Evolutionary conservation across 768 basidiomycete genomes (phyloP), one percentile per base, ranked within the genome.

Genomic region (Fomitopsis serialis): DNA sequence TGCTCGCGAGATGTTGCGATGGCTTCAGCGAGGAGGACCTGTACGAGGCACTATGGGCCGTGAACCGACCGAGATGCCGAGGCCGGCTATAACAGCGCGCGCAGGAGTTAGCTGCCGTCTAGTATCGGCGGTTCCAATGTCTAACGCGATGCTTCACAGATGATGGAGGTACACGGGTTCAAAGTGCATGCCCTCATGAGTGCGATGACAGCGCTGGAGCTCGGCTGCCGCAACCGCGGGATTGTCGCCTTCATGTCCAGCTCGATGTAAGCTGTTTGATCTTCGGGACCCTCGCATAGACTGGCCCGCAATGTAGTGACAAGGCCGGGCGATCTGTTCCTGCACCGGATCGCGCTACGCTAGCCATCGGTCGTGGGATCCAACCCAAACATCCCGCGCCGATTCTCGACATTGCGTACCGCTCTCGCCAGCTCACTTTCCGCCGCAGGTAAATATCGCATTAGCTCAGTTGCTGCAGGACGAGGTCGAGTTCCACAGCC

Each of bases 291-390:
- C 17, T 48, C 44, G 21, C n/a, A n/a, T n/a, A n/a, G 10, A 15
- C 5, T 23, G 34, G 9, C 45, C 17, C 23, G 34, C 45, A 3
- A 2, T 67, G 42, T 60, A 96, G 90, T 61, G 97, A 99, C 77
- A 99, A 99, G 74, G 96, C 97, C 55, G 97, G 97, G n/a, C 93
- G 97, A 47, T 98, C 95, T 2, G 85, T 99, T 53, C 97, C 97
- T 43, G 97, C 97, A 55, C 97, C 97, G 47, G 97, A 97, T 53
- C 86, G 87, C 55, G 97, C 97, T 59, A 89, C 93, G 24, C 80
- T 99, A 36, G 82, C 85, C 10, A 84, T 95, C 52, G 97, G 93
- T 15, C 81, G 93, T 57, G 85, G 98, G 73, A 73, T 96, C 42
- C 77, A 85, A 8, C 80, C 89, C 2, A 87, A 88, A 63, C 80